Percentiles rank a stretch among this genome's conserved stretches.
These are phyloP conservation scores for Aechmea fasciata DNA, from an alignment of 176 grass and related monocot genomes.

Conservation along the genomic window DNA sequence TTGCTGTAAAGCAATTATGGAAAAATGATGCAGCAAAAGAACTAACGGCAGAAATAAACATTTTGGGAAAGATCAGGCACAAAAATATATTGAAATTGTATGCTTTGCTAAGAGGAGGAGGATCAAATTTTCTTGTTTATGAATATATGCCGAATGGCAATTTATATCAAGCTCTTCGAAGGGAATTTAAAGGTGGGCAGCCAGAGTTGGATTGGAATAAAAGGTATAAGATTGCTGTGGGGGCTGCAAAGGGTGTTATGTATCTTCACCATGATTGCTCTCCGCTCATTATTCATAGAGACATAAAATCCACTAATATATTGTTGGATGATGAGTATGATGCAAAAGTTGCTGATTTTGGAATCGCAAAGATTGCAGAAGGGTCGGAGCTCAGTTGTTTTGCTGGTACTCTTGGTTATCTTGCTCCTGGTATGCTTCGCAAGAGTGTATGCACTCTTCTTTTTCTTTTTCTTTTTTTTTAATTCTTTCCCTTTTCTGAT, in stretches of 20 bases:
- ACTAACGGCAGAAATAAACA: conserved; percentile 41
- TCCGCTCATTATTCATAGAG: conserved; percentile 59
- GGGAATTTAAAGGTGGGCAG: conserved; percentile 38
- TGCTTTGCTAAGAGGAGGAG: conserved; percentile 41
- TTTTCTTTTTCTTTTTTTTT: conserved; percentile 17
- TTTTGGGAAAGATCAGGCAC: conserved; percentile 50
- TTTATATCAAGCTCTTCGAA: conserved; percentile 55
- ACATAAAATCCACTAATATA: conserved; percentile 79
- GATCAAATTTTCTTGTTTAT: conserved; percentile 49
- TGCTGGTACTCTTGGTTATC: conserved; percentile 64
- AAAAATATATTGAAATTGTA: conserved; percentile 70
- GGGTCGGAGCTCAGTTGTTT: conserved; percentile 47
- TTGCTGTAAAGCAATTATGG: conserved; percentile 61
- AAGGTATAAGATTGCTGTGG: conserved; percentile 50
- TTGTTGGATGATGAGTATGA: conserved; percentile 56
- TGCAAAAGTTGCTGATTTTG: conserved; percentile 66
- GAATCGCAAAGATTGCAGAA: conserved; percentile 57
- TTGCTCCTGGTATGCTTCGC: conserved; percentile 53
- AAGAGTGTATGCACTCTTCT: neutral
- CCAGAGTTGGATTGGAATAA: conserved; percentile 54
- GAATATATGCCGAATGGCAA: conserved; percentile 70
- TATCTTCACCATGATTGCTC: conserved; percentile 79
- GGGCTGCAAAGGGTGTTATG: conserved; percentile 65
- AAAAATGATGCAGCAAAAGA: conserved; percentile 39
- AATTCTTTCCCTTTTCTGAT: neutral